These are phyloP conservation scores for Saussurea involucrata DNA, from an alignment of 129 eudicot species.

Conservation along the genomic window DNA sequence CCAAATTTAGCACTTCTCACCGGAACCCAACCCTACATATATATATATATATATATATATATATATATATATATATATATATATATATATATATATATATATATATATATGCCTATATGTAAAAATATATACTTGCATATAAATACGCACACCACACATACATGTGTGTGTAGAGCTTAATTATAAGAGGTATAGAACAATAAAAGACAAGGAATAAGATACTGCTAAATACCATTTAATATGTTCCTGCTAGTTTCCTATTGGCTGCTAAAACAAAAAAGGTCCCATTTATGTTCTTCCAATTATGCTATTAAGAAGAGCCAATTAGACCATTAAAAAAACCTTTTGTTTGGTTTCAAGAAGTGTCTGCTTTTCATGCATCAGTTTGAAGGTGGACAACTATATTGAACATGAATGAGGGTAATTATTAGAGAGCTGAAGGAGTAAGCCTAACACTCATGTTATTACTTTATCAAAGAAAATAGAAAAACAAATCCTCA, in stretches of 20 bases:
- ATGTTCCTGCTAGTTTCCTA: neutral
- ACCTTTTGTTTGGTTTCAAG: neutral
- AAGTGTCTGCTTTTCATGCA: neutral
- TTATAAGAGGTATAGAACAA: neutral
- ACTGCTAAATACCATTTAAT: neutral
- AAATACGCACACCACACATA: neutral
- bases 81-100: too few species aligned
- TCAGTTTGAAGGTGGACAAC: neutral
- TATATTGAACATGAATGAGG: neutral
- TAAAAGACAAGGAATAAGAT: neutral
- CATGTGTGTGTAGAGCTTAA: neutral
- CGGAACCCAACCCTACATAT: too few species aligned
- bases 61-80: too few species aligned
- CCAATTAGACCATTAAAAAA: neutral
- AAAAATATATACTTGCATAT: neutral
- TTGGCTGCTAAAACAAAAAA: neutral
- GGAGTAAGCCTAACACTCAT: neutral
- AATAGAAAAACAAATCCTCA: neutral
- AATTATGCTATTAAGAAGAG: neutral
- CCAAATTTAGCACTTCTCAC: too few species aligned
- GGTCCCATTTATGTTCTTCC: neutral
- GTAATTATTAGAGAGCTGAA: constrained; percentile 1
- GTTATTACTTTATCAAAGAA: neutral
- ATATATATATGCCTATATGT: neutral
- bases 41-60: too few species aligned